A percentile compares a stretch with the other conserved stretches of the same genome.
Evolutionary conservation across 2,329 filamentous ascomycete species (phyloP).

Genomic region (Pyricularia sp.): DNA sequence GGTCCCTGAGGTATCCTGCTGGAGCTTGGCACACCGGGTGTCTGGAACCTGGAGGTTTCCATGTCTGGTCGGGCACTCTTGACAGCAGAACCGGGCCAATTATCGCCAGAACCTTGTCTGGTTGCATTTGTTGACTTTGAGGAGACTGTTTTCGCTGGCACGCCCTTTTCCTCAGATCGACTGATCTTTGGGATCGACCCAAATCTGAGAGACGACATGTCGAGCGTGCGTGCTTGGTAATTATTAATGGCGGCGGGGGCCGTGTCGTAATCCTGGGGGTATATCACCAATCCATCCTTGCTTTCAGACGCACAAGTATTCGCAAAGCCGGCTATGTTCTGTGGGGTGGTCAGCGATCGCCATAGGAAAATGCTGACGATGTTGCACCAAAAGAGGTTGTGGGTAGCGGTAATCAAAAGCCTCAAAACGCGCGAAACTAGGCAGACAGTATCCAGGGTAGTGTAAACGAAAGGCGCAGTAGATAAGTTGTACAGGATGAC

Average conservation of each 20-base stretch:
- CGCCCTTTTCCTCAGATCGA: conserved; percentile 14
- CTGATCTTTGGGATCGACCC: conserved; percentile 15
- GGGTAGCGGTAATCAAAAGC: not conserved
- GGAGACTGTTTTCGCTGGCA: conserved; percentile 8
- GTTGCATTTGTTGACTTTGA: conserved; percentile 18
- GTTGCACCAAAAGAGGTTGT: not conserved
- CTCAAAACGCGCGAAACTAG: not conserved
- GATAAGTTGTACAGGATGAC: not conserved
- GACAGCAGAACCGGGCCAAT: conserved; percentile 8
- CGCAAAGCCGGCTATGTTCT: not conserved
- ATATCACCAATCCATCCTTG: conserved; percentile 10
- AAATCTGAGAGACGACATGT: conserved; percentile 22
- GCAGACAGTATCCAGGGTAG: not conserved
- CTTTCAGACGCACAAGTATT: not conserved
- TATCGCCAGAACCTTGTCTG: conserved; percentile 18
- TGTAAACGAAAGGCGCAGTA: not conserved
- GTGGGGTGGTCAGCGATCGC: conserved; percentile 5
- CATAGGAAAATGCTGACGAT: not conserved
- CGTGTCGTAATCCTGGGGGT: not conserved
- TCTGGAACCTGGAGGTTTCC: conserved; percentile 9
- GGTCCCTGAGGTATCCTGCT: conserved; percentile 31
- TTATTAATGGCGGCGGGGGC: not conserved
- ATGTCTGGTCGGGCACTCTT: conserved; percentile 1
- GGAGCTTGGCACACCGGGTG: conserved; percentile 12
- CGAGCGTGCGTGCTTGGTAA: conserved; percentile 5